phyloP scores from a whole-genome alignment of 306 rosid species.

The Ormosia semicastrata region DNA sequence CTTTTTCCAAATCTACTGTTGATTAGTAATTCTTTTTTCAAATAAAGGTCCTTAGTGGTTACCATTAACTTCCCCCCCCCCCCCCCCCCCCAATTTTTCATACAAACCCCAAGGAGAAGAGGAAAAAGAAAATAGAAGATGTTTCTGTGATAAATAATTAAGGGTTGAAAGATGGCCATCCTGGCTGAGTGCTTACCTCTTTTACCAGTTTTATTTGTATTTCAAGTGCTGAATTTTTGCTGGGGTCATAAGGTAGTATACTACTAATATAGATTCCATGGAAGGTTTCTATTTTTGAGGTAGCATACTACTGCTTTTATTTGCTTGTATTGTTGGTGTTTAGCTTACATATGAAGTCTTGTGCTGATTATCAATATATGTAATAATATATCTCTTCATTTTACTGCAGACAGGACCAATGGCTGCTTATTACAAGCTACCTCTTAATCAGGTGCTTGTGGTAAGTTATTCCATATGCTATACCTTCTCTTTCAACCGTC shows the following conservation, averaged over 20 bases:
- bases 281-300: slow-evolving; percentile 8
- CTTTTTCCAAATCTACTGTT: neutral
- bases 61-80: neutral
- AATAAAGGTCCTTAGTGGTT: neutral
- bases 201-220: slow-evolving; percentile 13
- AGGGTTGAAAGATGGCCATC: neutral
- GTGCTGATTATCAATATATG: slow-evolving; percentile 19
- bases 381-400: slow-evolving; percentile 19
- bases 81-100: neutral
- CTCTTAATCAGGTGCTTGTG: slow-evolving; percentile 85
- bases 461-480: slow-evolving; percentile 38
- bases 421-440: slow-evolving; percentile 95
- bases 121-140: neutral
- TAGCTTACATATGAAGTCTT: neutral
- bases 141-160: neutral
- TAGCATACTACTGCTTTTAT: slow-evolving; percentile 11
- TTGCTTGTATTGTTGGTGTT: slow-evolving; percentile 8
- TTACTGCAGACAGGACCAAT: slow-evolving; percentile 75
- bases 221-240: slow-evolving; percentile 8
- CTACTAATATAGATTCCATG: neutral
- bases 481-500: neutral
- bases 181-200: slow-evolving; percentile 2
- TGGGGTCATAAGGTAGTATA: slow-evolving; percentile 1
- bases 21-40: neutral
- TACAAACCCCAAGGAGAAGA: neutral